These are phyloP conservation scores for Crithidia thermophila DNA, from an alignment of 208 protist species.

Conservation along the genomic window DNA sequence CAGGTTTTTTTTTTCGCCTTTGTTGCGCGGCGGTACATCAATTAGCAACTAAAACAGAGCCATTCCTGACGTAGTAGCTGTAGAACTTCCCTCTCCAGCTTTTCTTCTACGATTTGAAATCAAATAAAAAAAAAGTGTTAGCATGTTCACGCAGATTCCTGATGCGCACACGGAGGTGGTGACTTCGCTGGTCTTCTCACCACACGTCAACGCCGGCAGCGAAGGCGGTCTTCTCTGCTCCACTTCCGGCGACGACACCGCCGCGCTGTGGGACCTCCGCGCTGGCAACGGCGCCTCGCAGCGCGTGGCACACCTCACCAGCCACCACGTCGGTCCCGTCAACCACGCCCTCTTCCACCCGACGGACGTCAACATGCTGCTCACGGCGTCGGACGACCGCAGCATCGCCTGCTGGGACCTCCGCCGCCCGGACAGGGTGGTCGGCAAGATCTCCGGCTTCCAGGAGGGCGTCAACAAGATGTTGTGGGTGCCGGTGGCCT, in stretches of 20 bases:
- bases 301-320: slow-evolving; percentile 25
- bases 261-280: slow-evolving; percentile 73
- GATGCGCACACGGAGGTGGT: slow-evolving; percentile 77
- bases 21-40: no score
- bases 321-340: slow-evolving; percentile 66
- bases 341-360: slow-evolving; percentile 78
- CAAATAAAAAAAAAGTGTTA: no score
- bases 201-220: slow-evolving; percentile 29
- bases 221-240: slow-evolving; percentile 60
- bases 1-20: no score
- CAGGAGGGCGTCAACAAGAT: slow-evolving; percentile 85
- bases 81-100: no score
- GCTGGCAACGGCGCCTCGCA: slow-evolving; percentile 17
- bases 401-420: slow-evolving; percentile 79
- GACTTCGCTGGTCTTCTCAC: slow-evolving; percentile 74
- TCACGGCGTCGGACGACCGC: slow-evolving; percentile 81
- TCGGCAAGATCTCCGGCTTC: slow-evolving; percentile 64
- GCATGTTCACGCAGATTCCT: slow-evolving; percentile 54
- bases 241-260: slow-evolving; percentile 84
- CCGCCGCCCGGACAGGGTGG: slow-evolving; percentile 36
- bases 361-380: slow-evolving; percentile 35
- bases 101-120: no score
- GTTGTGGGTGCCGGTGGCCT: slow-evolving; percentile 44
- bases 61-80: no score
- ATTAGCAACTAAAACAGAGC: no score